Evolutionary conservation across 306 rosid species (phyloP).

Genomic region (Casuarina equisetifolia): DNA sequence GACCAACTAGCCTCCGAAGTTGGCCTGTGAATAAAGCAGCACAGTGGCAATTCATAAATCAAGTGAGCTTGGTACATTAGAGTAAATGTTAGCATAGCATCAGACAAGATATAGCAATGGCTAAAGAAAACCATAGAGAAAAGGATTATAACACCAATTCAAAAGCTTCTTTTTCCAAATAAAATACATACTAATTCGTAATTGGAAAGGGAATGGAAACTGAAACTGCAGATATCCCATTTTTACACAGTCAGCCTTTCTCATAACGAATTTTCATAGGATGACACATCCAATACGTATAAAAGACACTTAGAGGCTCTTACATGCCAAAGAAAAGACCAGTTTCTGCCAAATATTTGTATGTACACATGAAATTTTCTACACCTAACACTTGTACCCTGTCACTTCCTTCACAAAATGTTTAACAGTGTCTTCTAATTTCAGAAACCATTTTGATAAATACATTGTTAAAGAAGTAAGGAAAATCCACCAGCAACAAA

Average conservation of each 20-base stretch:
- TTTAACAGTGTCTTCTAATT: background rate
- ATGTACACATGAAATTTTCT: background rate
- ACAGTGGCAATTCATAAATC: conserved; percentile 4
- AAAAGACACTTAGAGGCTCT: background rate
- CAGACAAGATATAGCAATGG: background rate
- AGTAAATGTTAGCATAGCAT: background rate
- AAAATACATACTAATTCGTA: background rate
- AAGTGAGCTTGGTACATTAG: background rate
- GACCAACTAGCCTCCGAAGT: conserved; percentile 58
- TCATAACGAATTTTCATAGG: background rate
- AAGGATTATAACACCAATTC: background rate
- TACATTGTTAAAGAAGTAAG: background rate
- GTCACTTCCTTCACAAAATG: background rate
- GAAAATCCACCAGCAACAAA: background rate
- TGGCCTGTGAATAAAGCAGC: conserved; percentile 56
- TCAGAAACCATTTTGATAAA: background rate
- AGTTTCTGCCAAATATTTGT: background rate
- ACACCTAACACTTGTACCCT: background rate
- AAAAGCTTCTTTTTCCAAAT: background rate
- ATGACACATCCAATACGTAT: background rate
- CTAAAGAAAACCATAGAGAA: background rate
- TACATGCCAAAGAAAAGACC: background rate
- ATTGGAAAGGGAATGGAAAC: background rate
- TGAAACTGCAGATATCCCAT: background rate
- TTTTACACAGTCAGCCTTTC: background rate